Evolutionary conservation across 352 stramenopile genomes (phyloP).

Genomic region (Elongisporangium prolatum): DNA sequence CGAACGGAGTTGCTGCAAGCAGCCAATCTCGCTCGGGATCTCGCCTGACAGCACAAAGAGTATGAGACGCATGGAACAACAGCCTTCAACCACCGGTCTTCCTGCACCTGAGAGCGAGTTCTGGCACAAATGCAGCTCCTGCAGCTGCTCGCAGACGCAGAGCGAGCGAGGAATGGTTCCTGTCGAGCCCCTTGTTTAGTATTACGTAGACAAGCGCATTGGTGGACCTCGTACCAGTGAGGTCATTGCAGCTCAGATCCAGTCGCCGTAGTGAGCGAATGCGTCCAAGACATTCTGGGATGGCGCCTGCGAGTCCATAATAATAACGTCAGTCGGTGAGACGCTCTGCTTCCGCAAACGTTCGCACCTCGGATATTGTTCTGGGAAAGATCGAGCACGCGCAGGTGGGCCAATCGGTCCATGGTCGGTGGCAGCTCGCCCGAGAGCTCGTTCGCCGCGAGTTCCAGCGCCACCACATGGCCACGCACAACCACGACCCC

Average conservation of each 20-base stretch:
- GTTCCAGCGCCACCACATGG: slow-evolving; percentile 70
- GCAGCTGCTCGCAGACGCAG: slow-evolving; percentile 48
- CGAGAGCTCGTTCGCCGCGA: slow-evolving; percentile 64
- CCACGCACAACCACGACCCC: slow-evolving; percentile 65
- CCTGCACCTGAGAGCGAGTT: slow-evolving; percentile 60
- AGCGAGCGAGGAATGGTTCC: slow-evolving; percentile 39
- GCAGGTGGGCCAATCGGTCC: slow-evolving; percentile 55
- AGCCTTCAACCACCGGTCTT: neutral
- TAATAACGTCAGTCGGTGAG: neutral
- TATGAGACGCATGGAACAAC: neutral
- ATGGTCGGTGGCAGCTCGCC: slow-evolving; percentile 34
- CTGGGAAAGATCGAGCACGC: slow-evolving; percentile 76
- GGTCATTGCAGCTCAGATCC: slow-evolving; percentile 82
- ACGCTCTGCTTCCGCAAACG: neutral
- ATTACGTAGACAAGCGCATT: neutral
- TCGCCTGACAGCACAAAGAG: slow-evolving; percentile 11
- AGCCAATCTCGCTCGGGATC: slow-evolving; percentile 47
- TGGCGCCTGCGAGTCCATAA: slow-evolving; percentile 29
- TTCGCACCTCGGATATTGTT: slow-evolving; percentile 58
- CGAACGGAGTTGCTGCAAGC: slow-evolving; percentile 54
- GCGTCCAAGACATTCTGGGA: slow-evolving; percentile 45
- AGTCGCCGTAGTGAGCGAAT: slow-evolving; percentile 50
- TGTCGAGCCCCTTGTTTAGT: slow-evolving; percentile 4
- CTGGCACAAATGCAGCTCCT: slow-evolving; percentile 76
- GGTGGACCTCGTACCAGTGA: slow-evolving; percentile 27